Evolutionary conservation across 2,329 filamentous ascomycete genomes (phyloP), one percentile per base, ranked within the genome.

Genomic region (Fusarium robinianum): DNA sequence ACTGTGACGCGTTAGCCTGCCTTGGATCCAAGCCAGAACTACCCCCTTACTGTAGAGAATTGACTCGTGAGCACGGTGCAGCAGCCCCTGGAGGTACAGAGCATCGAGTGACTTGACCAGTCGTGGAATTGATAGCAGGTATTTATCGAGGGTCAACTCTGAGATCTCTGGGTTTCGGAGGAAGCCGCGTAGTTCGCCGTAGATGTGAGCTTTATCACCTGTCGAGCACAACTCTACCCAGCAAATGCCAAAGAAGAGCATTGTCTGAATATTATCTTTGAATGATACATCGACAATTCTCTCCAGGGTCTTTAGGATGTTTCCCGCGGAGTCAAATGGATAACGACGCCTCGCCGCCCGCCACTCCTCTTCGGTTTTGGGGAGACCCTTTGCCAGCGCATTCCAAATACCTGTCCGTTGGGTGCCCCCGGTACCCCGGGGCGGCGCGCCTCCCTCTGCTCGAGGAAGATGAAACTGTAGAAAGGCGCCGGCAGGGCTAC

Each of bases 321-420:
- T 25, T 35, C 25, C 32, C 21, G 22, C 32, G 14, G 32, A 24
- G 14, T 35, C 32, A 18, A 35, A 35, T 19, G 8, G n/a, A 15
- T 35, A 22, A 16, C 32, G 32, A 8, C 6, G 21, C 32, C 32
- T 24, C 6, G 22, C 22, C 5, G n/a, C 10, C 14, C 22, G 32
- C 32, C 32, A 35, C n/a, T 35, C 21, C 4, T 5, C 32, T n/a
- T 35, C 32, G 22, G n/a, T 35, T 18, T 14, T 24, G 10, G 32
- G 32, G n/a, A 35, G 12, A 19, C 6, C n/a, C n/a, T 25, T 14
- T 12, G 22, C 22, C 15, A 35, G 14, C 11, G 8, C 25, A 5
- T 25, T 12, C 32, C 22, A 35, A n/a, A n/a, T n/a, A n/a, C n/a
- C n/a, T n/a, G n/a, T n/a, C n/a, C n/a, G n/a, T n/a, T n/a, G n/a